Evolutionary conservation across 192 early-diverging fungal species (phyloP).

Genomic region (Coemansia sp.): DNA sequence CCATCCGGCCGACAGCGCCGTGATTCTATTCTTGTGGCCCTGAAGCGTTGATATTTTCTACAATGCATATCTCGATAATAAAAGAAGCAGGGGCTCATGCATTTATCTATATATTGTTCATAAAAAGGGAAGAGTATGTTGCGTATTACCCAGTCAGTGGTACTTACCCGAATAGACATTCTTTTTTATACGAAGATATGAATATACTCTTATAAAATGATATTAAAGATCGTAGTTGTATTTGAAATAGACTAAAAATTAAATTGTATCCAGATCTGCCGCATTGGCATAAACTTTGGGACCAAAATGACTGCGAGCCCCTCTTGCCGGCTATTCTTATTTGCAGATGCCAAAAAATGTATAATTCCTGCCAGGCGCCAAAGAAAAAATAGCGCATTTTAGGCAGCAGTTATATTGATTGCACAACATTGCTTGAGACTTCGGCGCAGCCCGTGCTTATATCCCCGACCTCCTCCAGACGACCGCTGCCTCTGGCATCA

Average conservation of each 20-base stretch:
- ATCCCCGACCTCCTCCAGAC: too few relatives aligned
- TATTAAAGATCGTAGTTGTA: not conserved
- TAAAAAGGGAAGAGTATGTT: too few relatives aligned
- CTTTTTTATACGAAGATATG: not conserved
- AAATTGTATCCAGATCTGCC: not conserved
- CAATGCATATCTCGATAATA: not conserved
- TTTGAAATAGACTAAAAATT: not conserved
- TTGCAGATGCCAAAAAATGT: too few relatives aligned
- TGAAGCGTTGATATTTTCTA: slow-evolving; percentile 9
- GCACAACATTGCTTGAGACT: not conserved
- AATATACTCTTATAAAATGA: not conserved
- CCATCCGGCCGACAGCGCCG: slow-evolving; percentile 25
- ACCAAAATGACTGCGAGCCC: not conserved
- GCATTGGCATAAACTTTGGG: not conserved
- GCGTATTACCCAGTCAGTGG: too few relatives aligned
- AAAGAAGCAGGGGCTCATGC: not conserved
- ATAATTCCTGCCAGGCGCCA: too few relatives aligned
- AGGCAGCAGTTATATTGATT: not conserved
- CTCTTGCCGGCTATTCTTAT: too few relatives aligned
- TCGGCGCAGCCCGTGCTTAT: not conserved
- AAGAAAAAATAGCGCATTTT: too few relatives aligned
- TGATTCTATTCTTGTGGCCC: slow-evolving; percentile 25
- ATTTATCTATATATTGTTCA: not conserved
- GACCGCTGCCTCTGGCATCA: not conserved
- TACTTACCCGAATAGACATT: not conserved